Evolutionary conservation across 768 basidiomycete genomes (phyloP), one percentile per base, ranked within the genome.

Genomic region (Naganishia vaughanmartiniae): DNA sequence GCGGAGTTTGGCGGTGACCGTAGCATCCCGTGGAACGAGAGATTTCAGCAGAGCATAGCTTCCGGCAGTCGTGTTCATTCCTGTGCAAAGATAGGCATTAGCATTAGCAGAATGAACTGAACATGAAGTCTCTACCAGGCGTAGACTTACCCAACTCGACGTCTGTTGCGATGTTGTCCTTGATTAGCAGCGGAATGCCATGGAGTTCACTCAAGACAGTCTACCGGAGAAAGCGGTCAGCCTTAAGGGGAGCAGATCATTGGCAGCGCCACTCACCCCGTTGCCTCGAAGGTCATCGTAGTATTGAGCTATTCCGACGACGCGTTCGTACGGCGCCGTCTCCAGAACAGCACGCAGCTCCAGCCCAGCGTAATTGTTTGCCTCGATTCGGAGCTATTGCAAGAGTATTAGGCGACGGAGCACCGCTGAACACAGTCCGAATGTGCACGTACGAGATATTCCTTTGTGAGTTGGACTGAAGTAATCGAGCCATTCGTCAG

Each of bases 81-180:
- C 58, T 60, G 58, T 7, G 12, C 4, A 28, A 14, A 54, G 26
- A 26, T n/a, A 26, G 54, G 26, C 6, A 31, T 28, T 9, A 53
- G 30, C 17, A 28, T 26, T n/a, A 45, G 24, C 9, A 60, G 39
- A 45, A 60, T n/a, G 58, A 21, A 42, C 17, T 11, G 28, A 34
- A 19, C 5, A 21, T 14, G 30, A 7, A 12, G 21, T 10, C 36
- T 33, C 2, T 17, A 46, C 7, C 46, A 46, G 46, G 21, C 46
- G 17, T 15, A 7, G 28, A 57, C 31, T 6, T 57, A 17, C 77
- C 77, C 2, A 77, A 66, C 51, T 66, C 54, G 4, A 60, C 33
- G 67, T 77, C 77, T 0, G 78, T 78, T 4, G 70, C 77, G 31
- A 79, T 73, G 66, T 75, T 77, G 54, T 79, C 77, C 71, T 79